Base-by-base conservation (phyloP, 2,329 filamentous ascomycete genomes). In the Tothia fuscella region DNA sequence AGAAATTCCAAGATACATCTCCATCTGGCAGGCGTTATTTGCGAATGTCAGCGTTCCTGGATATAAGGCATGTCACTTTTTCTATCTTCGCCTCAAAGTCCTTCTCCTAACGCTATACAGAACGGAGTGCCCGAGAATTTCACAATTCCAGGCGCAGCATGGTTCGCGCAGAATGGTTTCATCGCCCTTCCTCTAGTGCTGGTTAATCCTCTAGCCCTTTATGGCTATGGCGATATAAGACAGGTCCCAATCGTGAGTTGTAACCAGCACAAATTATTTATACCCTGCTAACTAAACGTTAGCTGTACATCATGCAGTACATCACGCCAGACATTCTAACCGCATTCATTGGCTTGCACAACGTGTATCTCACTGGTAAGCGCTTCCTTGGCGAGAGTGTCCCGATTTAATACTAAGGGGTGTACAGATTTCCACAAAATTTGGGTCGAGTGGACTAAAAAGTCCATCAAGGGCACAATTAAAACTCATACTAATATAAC, bases 291-390 rank as follows among this genome's bases (percentile, higher is more conserved):
- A 51, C 48, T n/a, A 41, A 45, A 47, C 28, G 9, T 17, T 44
- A 61, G 58, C 53, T 61, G 20, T 61, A 61, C 49, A 54, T 59
- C 41, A 47, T 61, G 29, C 53, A 59, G 43, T 61, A 61, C 51
- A 57, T 61, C 21, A 58, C 56, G 2, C 58, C 58, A 13, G 58
- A 61, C 38, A 53, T 61, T n/a, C 45, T 61, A 6, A 57, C 54
- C 10, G 57, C 51, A 12, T 60, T 60, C 43, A 48, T 59, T 32
- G 58, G 58, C 10, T 41, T 53, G n/a, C 56, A 56, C 43, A 48
- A 53, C 19, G 58, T 57, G 6, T 61, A 59, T 49, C 59, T 58
- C 47, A 57, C 54, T n/a, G 41, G 41, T 43, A 43, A 5, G n/a
- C n/a, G n/a, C n/a, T n/a, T n/a, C n/a, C n/a, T n/a, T n/a, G n/a